Evolutionary conservation across 1,139 yeast genomes (phyloP).

Genomic region (Torulaspora pretoriensis): DNA sequence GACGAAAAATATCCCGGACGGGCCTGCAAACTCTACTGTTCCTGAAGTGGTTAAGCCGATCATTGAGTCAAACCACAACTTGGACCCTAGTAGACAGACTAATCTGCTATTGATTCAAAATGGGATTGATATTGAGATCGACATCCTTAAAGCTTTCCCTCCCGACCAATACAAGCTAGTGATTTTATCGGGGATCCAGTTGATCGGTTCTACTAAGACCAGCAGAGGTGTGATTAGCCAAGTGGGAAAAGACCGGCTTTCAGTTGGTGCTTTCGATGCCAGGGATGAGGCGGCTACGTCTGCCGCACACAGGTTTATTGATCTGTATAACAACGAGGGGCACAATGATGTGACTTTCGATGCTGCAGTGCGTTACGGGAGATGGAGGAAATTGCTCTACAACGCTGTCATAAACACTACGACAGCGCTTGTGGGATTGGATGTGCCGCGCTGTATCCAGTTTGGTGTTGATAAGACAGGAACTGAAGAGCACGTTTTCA

Average conservation of each 20-base stretch:
- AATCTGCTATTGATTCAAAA: slow-evolving; percentile 52
- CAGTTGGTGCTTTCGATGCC: slow-evolving; percentile 46
- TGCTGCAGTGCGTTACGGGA: slow-evolving; percentile 44
- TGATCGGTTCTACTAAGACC: slow-evolving; percentile 42
- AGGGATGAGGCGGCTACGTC: slow-evolving; percentile 23
- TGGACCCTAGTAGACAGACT: slow-evolving; percentile 30
- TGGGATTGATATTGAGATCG: slow-evolving; percentile 55
- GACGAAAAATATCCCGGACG: slow-evolving; percentile 58
- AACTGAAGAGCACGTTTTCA: slow-evolving; percentile 41
- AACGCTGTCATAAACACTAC: slow-evolving; percentile 54
- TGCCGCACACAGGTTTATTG: slow-evolving; percentile 39
- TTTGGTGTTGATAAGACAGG: slow-evolving; percentile 36
- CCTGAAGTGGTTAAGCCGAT: slow-evolving; percentile 49
- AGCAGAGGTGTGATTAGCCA: slow-evolving; percentile 32
- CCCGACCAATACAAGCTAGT: slow-evolving; percentile 31
- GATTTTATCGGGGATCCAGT: slow-evolving; percentile 50
- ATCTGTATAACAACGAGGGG: slow-evolving; percentile 40
- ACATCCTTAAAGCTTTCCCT: slow-evolving; percentile 45
- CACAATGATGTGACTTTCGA: slow-evolving; percentile 40
- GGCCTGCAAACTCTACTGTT: slow-evolving; percentile 38
- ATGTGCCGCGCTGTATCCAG: slow-evolving; percentile 44
- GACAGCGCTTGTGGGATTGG: slow-evolving; percentile 49
- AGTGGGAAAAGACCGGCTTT: slow-evolving; percentile 34
- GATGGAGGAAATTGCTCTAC: slow-evolving; percentile 59
- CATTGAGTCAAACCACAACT: slow-evolving; percentile 31